Percentiles rank a stretch among this genome's conserved stretches.
Evolutionary conservation across 2,329 filamentous ascomycete species (phyloP).

Genomic region (Sclerotiophoma versabilis): DNA sequence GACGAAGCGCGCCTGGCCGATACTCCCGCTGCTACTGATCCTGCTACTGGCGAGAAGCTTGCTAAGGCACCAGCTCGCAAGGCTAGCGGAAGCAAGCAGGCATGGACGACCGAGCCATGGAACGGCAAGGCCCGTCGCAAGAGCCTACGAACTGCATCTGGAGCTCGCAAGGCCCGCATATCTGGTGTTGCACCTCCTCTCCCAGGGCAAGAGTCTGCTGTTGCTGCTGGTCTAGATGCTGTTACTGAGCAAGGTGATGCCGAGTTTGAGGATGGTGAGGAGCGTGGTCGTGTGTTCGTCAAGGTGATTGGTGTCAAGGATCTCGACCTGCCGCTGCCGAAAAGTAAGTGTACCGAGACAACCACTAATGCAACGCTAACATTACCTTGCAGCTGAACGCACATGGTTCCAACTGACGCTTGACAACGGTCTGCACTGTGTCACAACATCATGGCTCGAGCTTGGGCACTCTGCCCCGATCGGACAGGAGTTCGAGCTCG

Average conservation of each 20-base stretch:
- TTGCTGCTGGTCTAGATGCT: constrained; percentile 66
- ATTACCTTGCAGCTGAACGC: constrained; percentile 70
- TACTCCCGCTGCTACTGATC: constrained; percentile 38
- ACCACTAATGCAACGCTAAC: constrained; percentile 19
- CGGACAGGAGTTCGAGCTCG: constrained; percentile 96
- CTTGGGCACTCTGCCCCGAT: constrained; percentile 91
- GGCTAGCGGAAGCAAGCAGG: constrained; percentile 74
- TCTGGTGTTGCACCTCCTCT: constrained; percentile 77
- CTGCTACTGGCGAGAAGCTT: constrained; percentile 44
- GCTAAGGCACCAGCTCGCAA: constrained; percentile 77
- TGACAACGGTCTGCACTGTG: constrained; percentile 98
- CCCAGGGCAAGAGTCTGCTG: constrained; percentile 86
- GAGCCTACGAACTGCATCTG: constrained; percentile 65
- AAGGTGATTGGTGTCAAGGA: constrained; percentile 99
- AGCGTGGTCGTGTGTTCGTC: constrained; percentile 91
- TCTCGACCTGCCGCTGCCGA: constrained; percentile 86
- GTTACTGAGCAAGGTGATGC: constrained; percentile 74
- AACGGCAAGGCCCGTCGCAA: constrained; percentile 78
- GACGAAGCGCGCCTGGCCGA: constrained; percentile 66
- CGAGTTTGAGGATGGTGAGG: constrained; percentile 76
- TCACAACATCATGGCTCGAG: constrained; percentile 95
- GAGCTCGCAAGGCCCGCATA: constrained; percentile 65
- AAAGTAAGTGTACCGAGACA: constrained; percentile 67
- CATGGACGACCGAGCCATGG: constrained; percentile 98
- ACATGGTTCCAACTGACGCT: constrained; percentile 95